Evolutionary conservation across 768 basidiomycete genomes (phyloP), one percentile per base, ranked within the genome.

Genomic region (Rhizopogon salebrosus): DNA sequence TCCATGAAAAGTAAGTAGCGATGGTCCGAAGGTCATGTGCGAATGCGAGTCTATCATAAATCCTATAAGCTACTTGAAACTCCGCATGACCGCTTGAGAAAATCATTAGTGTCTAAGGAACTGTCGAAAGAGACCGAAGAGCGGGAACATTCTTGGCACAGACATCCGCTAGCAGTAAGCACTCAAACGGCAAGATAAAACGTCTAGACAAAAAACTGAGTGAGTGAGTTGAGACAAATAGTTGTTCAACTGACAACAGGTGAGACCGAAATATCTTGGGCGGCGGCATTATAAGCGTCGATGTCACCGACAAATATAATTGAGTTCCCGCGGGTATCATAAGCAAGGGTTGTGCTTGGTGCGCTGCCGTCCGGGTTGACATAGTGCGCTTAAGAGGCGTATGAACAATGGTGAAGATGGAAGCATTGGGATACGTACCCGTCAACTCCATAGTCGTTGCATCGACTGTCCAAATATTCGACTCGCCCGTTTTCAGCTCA

Each of bases 381-480:
- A 63, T 73, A 78, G 57, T 75, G 72, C 6, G 74, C 79, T 80
- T 52, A 20, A 18, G 35, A 45, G 11, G 24, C 37, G 2, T 34
- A 54, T 27, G 22, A 27, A 20, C 27, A 24, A 36, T 39, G 24
- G 4, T 35, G 8, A 22, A 22, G 35, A 26, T n/a, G 20, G 14
- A 39, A 45, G 24, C 37, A 35, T 40, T 13, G 23, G 41, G 34
- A 24, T 7, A 23, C 64, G 51, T 53, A 79, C 79, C 70, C 50
- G 64, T 70, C 26, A 80, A 58, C 58, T 77, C 64, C 31, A 69
- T 62, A 6, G 73, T 75, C 13, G 53, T 54, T 3, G 59, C 55
- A 55, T 79, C 56, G 48, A 75, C 60, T 29, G 68, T 61, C 79
- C 79, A 80, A 51, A 80, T 76, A 23, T 76, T 67, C 23, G 78